Conservation (phyloP, 768 basidiomycete species). For the Serendipita vermifera region DNA sequence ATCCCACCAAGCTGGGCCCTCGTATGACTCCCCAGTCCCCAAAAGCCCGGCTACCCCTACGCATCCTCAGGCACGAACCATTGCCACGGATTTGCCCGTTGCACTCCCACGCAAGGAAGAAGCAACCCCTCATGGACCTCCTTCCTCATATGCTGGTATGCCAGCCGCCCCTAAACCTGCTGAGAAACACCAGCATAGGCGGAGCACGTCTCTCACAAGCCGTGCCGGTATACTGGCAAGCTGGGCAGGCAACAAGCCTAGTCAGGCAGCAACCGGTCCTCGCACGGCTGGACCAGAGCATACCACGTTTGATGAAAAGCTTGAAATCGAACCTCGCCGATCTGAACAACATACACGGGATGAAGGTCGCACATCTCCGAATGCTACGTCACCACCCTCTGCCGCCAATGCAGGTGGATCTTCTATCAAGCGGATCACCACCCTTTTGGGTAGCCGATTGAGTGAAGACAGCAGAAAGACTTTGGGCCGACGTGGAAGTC, state of each 20-base stretch:
- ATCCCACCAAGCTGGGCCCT: conserved; percentile 68
- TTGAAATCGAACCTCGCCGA: neutral
- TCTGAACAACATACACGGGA: neutral
- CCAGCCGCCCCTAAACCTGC: conserved; percentile 24
- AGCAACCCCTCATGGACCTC: neutral
- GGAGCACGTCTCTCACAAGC: conserved; percentile 43
- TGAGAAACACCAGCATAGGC: conserved; percentile 63
- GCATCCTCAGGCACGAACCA: conserved; percentile 28
- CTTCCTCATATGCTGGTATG: conserved; percentile 1
- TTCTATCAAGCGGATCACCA: conserved; percentile 3
- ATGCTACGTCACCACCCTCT: neutral
- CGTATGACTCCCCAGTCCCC: conserved; percentile 45
- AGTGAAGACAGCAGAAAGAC: conserved; percentile 2
- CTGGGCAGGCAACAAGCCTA: conserved; percentile 16
- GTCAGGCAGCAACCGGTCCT: conserved; percentile 37
- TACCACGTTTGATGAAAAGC: conserved; percentile 33
- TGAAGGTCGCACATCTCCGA: conserved; percentile 11
- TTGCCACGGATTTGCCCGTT: conserved; percentile 11
- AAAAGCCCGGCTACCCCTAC: conserved; percentile 33
- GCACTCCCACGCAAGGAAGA: conserved; percentile 46
- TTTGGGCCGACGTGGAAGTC: conserved; percentile 6
- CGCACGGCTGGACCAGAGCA: conserved; percentile 57
- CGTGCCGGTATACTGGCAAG: conserved; percentile 51
- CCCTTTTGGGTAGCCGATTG: conserved; percentile 7
- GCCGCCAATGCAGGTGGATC: neutral